Evolutionary conservation across 495 filamentous ascomycete species (phyloP), one percentile per base, ranked within the genome.

Genomic region (Daldinia vernicosa): DNA sequence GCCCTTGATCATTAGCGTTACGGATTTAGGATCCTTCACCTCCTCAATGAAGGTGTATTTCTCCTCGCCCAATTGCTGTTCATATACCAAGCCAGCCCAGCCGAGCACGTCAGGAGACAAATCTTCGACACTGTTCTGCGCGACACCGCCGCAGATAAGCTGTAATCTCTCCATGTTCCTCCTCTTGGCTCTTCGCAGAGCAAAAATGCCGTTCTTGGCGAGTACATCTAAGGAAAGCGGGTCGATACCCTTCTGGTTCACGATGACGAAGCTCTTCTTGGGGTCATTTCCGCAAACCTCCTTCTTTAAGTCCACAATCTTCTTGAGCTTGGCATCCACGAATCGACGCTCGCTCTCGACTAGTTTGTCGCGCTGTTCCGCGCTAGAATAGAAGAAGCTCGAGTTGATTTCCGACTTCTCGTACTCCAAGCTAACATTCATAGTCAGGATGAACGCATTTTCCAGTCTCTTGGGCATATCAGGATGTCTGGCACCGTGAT

Each of bases 381-480:
- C 95, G 74, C 89, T 95, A 6, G 93, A 97, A 83, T 99, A 99
- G 84, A 97, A 99, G 86, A 99, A 99, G 53, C 94, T 90, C 27
- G 94, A 97, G 84, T 99, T 99, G 80, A 99, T 95, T 82, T 99
- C 95, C 0, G 94, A 94, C 84, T 99, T 99, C 81, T 99, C 95
- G 75, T 98, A 99, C 79, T 99, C 95, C 52, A 99, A 80, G 76
- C 93, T 97, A 78, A 99, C 95, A 72, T 99, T 99, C 69, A 99
- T 83, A 4, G 93, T 95, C 53, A 99, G 85, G 76, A 99, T 97
- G 77, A 89, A 93, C 15, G 96, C 96, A 75, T 99, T 98, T 80
- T 97, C 92, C 15, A 99, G 88, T 54, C 91, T 85, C 84, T 97
- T 97, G 5, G 95, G 93, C 95, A 99, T 99, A 76, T 99, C 95